These are phyloP conservation scores for Bisporella sp. DNA, from an alignment of 2,329 filamentous ascomycete species.

Conservation along the genomic window DNA sequence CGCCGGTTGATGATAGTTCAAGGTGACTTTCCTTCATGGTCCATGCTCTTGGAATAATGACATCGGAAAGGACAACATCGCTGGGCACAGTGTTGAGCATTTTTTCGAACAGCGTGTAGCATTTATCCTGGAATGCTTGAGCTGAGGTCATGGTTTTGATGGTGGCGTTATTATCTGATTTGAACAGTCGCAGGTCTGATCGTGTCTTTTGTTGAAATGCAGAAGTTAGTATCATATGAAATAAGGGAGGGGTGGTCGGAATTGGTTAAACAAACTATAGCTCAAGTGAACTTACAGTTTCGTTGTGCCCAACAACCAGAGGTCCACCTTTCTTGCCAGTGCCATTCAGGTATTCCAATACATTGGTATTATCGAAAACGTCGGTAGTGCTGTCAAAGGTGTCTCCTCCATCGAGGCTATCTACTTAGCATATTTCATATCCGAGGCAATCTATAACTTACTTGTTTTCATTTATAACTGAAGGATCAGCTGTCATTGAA, in stretches of 20 bases:
- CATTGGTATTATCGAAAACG: conserved; percentile 46
- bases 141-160: background rate
- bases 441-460: too few relatives aligned
- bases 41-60: background rate
- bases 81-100: conserved; percentile 6
- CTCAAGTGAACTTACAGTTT: background rate
- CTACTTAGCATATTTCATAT: too few relatives aligned
- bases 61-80: conserved; percentile 3
- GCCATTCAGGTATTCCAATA: conserved; percentile 40
- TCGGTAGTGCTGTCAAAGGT: conserved; percentile 37
- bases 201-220: background rate
- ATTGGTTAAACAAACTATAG: too few relatives aligned
- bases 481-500: background rate
- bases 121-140: conserved; percentile 1
- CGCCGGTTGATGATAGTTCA: background rate
- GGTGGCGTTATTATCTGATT: conserved; percentile 5
- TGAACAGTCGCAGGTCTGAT: conserved; percentile 3
- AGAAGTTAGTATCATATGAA: too few relatives aligned
- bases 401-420: conserved; percentile 3
- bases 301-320: conserved; percentile 23
- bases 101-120: conserved; percentile 3
- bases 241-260: too few relatives aligned
- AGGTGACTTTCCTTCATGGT: background rate
- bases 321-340: conserved; percentile 36
- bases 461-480: conserved; percentile 1